Evolutionary conservation across 805 yeast genomes (phyloP).

Genomic region (Yarrowia bubula): DNA sequence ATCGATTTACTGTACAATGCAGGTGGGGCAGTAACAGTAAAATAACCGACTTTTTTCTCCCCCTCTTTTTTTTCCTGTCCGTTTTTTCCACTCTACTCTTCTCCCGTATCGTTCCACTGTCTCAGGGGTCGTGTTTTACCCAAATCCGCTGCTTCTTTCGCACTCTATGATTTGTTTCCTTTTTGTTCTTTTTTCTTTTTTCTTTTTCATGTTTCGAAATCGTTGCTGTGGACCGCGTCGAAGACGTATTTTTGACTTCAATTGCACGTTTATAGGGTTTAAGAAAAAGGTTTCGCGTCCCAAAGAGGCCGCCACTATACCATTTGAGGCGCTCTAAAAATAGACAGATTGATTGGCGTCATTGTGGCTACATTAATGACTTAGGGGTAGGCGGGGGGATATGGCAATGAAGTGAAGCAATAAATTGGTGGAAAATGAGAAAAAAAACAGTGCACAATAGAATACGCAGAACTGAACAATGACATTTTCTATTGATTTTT

Average conservation of each 20-base stretch:
- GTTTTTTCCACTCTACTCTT: not conserved
- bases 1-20: no score
- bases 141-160: slow-evolving; percentile 5
- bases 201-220: not conserved
- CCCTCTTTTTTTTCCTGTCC: not conserved
- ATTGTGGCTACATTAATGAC: not conserved
- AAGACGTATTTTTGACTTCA: not conserved
- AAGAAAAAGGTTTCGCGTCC: not conserved
- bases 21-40: no score
- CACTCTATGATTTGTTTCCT: not conserved
- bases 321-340: not conserved
- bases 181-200: not conserved
- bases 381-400: not conserved
- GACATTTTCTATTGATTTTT: no score
- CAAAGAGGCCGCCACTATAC: not conserved
- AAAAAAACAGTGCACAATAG: no score
- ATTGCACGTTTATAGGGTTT: not conserved
- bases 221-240: no score
- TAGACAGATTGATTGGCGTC: not conserved
- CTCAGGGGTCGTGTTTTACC: not conserved
- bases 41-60: no score
- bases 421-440: no score
- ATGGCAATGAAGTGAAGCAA: no score
- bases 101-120: not conserved
- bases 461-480: no score